These are phyloP conservation scores for Sambucus nigra DNA, from an alignment of 129 eudicot species.

Conservation along the genomic window DNA sequence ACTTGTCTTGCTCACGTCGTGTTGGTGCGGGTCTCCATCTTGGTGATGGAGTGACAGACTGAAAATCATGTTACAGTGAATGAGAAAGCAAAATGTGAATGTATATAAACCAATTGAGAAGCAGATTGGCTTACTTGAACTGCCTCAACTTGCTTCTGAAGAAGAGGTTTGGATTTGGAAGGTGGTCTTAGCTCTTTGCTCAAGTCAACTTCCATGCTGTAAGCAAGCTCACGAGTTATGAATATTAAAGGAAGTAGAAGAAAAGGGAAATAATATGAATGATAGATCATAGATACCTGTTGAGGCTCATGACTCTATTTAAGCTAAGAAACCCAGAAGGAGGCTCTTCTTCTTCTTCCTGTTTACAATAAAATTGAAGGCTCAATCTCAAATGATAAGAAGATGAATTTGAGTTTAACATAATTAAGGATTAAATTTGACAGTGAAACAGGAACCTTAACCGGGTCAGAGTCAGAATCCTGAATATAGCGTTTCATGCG, in stretches of 20 bases:
- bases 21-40: slow-evolving; percentile 98
- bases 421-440: too few relatives aligned
- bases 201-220: slow-evolving; percentile 81
- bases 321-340: slow-evolving; percentile 88
- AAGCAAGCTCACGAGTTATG: slow-evolving; percentile 1
- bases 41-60: slow-evolving; percentile 26
- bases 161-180: slow-evolving; percentile 31
- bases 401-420: too few relatives aligned
- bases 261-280: neutral
- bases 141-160: slow-evolving; percentile 39
- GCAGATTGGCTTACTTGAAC: slow-evolving; percentile 34
- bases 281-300: slow-evolving; percentile 54
- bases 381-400: neutral
- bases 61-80: slow-evolving; percentile 15
- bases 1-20: slow-evolving; percentile 79
- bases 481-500: slow-evolving; percentile 54
- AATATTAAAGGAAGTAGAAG: slow-evolving; percentile 5
- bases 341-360: too few relatives aligned
- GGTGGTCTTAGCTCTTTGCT: slow-evolving; percentile 67
- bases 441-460: too few relatives aligned
- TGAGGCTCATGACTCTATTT: slow-evolving; percentile 73
- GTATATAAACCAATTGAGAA: neutral
- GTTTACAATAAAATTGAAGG: slow-evolving; percentile 9
- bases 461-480: slow-evolving; percentile 26
- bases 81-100: slow-evolving; percentile 4